Evolutionary conservation across 176 grass and related monocot species (phyloP).

Genomic region (Triticum monococcum): DNA sequence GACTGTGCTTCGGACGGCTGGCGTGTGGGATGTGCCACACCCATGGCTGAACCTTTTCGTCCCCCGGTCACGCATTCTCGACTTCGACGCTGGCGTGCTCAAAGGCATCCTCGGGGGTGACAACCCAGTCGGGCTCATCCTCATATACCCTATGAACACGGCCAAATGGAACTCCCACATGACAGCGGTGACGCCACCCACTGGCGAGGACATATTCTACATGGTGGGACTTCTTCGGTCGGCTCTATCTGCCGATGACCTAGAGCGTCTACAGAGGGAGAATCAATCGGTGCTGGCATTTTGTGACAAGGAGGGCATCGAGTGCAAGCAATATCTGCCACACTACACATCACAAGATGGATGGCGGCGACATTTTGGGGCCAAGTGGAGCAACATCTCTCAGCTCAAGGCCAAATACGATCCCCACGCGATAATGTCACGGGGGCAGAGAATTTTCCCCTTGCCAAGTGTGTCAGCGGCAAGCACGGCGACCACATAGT

Average conservation of each 20-base stretch:
- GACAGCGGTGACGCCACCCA: constrained; percentile 14
- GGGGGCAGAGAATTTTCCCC: constrained; percentile 37
- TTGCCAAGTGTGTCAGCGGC: too few relatives aligned
- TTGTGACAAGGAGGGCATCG: constrained; percentile 7
- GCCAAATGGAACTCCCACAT: constrained; percentile 42
- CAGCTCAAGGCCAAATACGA: constrained; percentile 56
- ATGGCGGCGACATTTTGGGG: constrained; percentile 41
- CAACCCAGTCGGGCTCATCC: constrained; percentile 43
- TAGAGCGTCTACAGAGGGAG: constrained; percentile 12
- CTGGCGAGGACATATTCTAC: constrained; percentile 50
- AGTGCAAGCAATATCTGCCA: constrained; percentile 48
- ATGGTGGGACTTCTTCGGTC: constrained; percentile 39
- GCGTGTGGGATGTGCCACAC: constrained; percentile 48
- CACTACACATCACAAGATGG: constrained; percentile 22
- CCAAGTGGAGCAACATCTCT: constrained; percentile 35
- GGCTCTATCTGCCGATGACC: background rate
- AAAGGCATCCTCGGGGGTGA: constrained; percentile 32
- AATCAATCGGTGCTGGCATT: constrained; percentile 39
- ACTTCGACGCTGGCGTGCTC: constrained; percentile 49
- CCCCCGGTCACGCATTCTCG: constrained; percentile 44
- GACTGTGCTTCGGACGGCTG: constrained; percentile 18
- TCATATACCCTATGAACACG: constrained; percentile 62
- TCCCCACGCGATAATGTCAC: constrained; percentile 33
- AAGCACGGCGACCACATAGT: background rate
- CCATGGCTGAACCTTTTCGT: constrained; percentile 80